Percentiles rank a stretch among this genome's conserved stretches.
Conservation (phyloP, 2,329 filamentous ascomycete genomes). For the Clarireedia monteithiana region DNA sequence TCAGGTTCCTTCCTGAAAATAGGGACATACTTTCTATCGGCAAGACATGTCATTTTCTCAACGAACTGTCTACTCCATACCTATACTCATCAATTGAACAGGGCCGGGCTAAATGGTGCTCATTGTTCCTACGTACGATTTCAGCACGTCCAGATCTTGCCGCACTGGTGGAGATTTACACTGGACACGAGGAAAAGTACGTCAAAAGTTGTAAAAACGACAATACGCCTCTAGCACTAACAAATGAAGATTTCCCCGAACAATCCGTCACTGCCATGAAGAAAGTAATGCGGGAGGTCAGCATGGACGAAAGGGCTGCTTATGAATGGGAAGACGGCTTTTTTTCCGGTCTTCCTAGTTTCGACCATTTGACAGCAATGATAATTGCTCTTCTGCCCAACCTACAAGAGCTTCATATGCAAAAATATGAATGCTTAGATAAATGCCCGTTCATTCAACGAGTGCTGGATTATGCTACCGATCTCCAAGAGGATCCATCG, state of each 20-base stretch:
- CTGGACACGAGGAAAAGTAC: no score
- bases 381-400: neutral
- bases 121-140: neutral
- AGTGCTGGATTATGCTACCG: neutral
- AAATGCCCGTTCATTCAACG: neutral
- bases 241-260: neutral
- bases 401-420: neutral
- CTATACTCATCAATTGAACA: neutral
- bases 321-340: neutral
- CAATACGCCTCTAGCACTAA: neutral
- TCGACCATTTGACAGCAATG: neutral
- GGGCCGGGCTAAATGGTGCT: neutral
- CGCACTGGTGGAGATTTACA: neutral
- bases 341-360: neutral
- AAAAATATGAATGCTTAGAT: neutral
- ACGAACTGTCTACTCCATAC: neutral
- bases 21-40: conserved; percentile 38
- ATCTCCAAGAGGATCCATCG: neutral
- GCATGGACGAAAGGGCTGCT: neutral
- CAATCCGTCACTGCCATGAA: neutral
- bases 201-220: neutral
- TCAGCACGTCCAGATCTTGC: neutral
- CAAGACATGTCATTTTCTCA: conserved; percentile 7
- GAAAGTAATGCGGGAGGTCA: neutral
- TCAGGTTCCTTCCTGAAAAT: conserved; percentile 32